Conservation (phyloP, 495 filamentous ascomycete species). For the Podospora sp. region DNA sequence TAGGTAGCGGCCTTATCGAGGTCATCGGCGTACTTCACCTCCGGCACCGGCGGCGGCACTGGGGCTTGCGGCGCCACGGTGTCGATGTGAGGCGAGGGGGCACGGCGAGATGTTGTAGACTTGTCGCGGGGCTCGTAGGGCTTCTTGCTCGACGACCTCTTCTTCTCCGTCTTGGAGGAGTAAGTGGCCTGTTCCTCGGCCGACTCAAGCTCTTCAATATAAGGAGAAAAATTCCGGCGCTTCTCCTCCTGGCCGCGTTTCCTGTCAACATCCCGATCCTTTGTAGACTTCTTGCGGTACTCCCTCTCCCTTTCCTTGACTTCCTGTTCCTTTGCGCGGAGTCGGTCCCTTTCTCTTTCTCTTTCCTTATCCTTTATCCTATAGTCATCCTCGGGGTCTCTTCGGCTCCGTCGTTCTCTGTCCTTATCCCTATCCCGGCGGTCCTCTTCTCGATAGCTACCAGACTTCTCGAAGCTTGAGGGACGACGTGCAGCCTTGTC, state of each 20-base stretch:
- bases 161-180: conserved; percentile 42
- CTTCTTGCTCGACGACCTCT: conserved; percentile 46
- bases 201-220: conserved; percentile 34
- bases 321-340: conserved; percentile 26
- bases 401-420: conserved; percentile 30
- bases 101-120: conserved; percentile 30
- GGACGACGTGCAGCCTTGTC: conserved; percentile 43
- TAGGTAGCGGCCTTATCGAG: conserved; percentile 28
- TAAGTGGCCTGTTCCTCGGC: conserved; percentile 38
- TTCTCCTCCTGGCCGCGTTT: conserved; percentile 43
- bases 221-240: conserved; percentile 33
- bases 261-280: conserved; percentile 34
- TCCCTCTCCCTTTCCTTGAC: conserved; percentile 22
- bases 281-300: conserved; percentile 32
- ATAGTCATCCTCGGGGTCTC: conserved; percentile 35
- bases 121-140: conserved; percentile 37
- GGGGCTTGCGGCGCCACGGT: conserved; percentile 5
- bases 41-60: not conserved
- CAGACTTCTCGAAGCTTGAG: conserved; percentile 49
- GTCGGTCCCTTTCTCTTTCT: too few relatives aligned
- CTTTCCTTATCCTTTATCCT: conserved; percentile 29
- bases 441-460: conserved; percentile 39
- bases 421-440: conserved; percentile 36
- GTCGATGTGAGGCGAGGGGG: conserved; percentile 25
- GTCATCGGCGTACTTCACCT: conserved; percentile 19